Base-by-base conservation (phyloP, 257 asterid species). In the Dorcoceras hygrometricum region DNA sequence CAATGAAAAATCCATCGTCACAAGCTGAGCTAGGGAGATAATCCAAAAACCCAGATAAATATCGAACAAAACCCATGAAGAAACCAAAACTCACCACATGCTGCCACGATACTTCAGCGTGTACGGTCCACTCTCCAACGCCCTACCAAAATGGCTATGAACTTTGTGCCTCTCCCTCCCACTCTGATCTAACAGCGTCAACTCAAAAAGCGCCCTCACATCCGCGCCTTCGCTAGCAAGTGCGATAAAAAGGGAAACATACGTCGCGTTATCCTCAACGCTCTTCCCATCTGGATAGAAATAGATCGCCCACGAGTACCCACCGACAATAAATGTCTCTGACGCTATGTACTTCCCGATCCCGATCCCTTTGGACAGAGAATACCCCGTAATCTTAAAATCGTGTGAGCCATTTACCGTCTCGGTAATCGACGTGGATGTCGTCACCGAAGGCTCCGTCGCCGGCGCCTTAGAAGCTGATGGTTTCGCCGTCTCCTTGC, bases 251-350 rank as follows among this genome's bases (percentile, higher is more conserved):
- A 90, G 78, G 11, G 99, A 93, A 8, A 93, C 96, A 53, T 90
- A 88, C 2, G 95, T 82, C 2, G 95, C 81, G 67, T 88, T 90
- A 73, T 93, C 97, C 85, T 88, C 96, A 73, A 71, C 19, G 74
- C 97, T 90, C 85, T 93, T 93, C 71, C 99, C 99, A 59, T 90
- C 97, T 0, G 99, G 97, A 22, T 93, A 93, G 58, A 90, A 93
- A 80, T 90, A 88, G 69, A 93, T 81, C 57, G 95, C 97, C 99
- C 99, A 93, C 32, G 91, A 29, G 75, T 86, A 85, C 48, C 99
- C 99, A 27, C 99, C 97, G 32, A 93, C 96, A 81, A 67, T 80
- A 73, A 93, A 93, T 71, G 84, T 78, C 73, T 90, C 99, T 0
- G 99, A 93, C 7, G 99, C 80, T 32, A 73, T 69, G 73, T 90